Evolutionary conservation across 2,329 filamentous ascomycete genomes (phyloP), one percentile per base, ranked within the genome.

Genomic region (Colletotrichum sp.): DNA sequence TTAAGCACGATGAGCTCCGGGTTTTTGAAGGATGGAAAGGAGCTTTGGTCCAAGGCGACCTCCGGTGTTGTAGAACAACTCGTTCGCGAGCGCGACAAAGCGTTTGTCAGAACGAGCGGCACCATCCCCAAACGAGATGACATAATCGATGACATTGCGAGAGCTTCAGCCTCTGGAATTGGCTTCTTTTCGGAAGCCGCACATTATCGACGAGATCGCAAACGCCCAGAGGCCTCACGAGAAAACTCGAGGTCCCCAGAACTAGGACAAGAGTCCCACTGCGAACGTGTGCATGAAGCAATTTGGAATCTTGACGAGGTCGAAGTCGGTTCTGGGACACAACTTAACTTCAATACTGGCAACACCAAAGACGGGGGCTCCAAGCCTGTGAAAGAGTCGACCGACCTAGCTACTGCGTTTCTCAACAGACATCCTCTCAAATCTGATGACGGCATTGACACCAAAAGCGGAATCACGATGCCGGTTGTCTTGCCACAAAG

Each of bases 401-500:
- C 12, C 2, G 28, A 71, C 24, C 66, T 74, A 13, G 76, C 69
- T 8, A 24, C 18, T 3, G 60, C 60, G 1, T 77, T 77, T 9
- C 5, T 77, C n/a, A 39, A 39, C 6, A 67, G 73, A 8, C 69
- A 71, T 18, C 44, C 55, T 1, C 8, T 15, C 52, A 16, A 12
- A 1, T 18, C 16, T 13, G 12, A 16, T 7, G 8, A 18, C 3
- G 0, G 18, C 28, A n/a, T 0, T 13, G 18, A 0, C 4, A 8
- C 2, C 5, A 10, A 12, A 13, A n/a, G n/a, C 6, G 30, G 21
- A 64, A 30, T 88, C 3, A 82, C 85, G n/a, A 83, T 84, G 65
- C 88, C 89, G 0, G 87, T 91, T 26, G 86, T 91, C 26, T 80
- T 91, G 5, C 88, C 89, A 0, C 90, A 91, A 73, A 82, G 89